Base-by-base conservation (phyloP, 306 rosid species). In the Trifolium dubium region DNA sequence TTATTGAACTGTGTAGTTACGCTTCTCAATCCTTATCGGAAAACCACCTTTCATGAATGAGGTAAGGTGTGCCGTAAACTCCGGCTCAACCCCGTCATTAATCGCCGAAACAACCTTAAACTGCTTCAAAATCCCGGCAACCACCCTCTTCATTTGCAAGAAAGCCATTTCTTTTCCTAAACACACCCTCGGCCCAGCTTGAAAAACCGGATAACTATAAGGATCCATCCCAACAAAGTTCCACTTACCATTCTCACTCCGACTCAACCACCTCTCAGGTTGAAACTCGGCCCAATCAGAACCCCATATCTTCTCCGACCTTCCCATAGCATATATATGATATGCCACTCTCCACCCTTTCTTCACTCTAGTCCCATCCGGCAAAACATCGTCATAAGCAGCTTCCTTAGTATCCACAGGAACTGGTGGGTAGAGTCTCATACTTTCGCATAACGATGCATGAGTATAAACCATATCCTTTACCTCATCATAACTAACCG, bases 151-250 rank as follows among this genome's bases (percentile, higher is more conserved):
- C 96, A 92, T 92, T 63, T 92, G 96, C 86, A 92, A 29, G 55
- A 90, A 90, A 8, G 98, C 94, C 98, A 92, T 92, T 35, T 90
- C 98, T 78, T 71, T 88, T 6, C 96, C 92, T 75, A 90, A 13
- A 44, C 96, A 92, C 1, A 88, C 72, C 80, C 96, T 87, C 0
- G 94, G 98, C 4, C 98, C 96, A 2, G 91, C 96, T 60, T 92
- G 94, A 64, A 92, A 92, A 62, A 90, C 98, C 4, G 91, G 86
- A 30, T 87, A 90, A 2, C 69, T 64, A 15, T 59, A 90, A 23
- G 81, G n/a, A 32, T 90, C 92, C 13, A 85, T 75, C 46, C 72
- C 91, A 30, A 80, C 80, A 4, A 90, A 90, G 14, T 18, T 80
- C 95, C 92, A 85, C 23, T 75, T 85, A 8, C 23, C 15, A 9